A percentile compares a stretch with the other conserved stretches of the same genome.
These are phyloP conservation scores for Botrytis paeoniae DNA, from an alignment of 2,329 filamentous ascomycete species.

Conservation along the genomic window DNA sequence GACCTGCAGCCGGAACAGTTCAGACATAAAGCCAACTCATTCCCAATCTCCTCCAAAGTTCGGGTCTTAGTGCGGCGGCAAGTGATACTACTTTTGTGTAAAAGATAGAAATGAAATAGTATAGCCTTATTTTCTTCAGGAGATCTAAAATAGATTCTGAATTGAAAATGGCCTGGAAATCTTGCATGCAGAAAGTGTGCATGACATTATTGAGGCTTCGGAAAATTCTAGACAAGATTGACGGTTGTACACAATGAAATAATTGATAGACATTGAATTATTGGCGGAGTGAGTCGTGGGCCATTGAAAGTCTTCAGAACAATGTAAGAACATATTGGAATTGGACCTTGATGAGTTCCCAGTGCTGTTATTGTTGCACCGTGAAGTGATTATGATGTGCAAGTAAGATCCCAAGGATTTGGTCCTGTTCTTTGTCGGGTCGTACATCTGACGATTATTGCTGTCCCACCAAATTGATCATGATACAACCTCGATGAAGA, in stretches of 20 bases:
- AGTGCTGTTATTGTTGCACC: slow-evolving; percentile 3
- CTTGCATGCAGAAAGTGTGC: background rate
- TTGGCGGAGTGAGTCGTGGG: background rate
- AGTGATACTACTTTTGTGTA: background rate
- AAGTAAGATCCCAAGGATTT: slow-evolving; percentile 18
- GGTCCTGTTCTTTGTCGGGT: slow-evolving; percentile 15
- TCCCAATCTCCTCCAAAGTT: background rate
- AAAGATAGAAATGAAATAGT: background rate
- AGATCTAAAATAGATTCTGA: background rate
- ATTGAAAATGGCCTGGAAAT: background rate
- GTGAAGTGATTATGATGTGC: background rate
- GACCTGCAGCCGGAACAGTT: slow-evolving; percentile 6
- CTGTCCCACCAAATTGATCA: slow-evolving; percentile 6
- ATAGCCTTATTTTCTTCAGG: background rate
- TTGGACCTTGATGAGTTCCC: background rate
- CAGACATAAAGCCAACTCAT: slow-evolving; percentile 7
- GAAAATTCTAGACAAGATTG: background rate
- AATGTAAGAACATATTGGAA: background rate
- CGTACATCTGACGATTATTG: slow-evolving; percentile 18
- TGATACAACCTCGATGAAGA: slow-evolving; percentile 10
- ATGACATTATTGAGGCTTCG: slow-evolving; percentile 10
- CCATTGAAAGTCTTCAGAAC: slow-evolving; percentile 1
- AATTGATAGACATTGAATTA: slow-evolving; percentile 13
- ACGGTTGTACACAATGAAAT: slow-evolving; percentile 9
- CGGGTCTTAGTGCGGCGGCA: slow-evolving; percentile 4